Evolutionary conservation across 1,284 basidiomycete genomes (phyloP), one percentile per base, ranked within the genome.

Genomic region (Vanrija pseudolonga): DNA sequence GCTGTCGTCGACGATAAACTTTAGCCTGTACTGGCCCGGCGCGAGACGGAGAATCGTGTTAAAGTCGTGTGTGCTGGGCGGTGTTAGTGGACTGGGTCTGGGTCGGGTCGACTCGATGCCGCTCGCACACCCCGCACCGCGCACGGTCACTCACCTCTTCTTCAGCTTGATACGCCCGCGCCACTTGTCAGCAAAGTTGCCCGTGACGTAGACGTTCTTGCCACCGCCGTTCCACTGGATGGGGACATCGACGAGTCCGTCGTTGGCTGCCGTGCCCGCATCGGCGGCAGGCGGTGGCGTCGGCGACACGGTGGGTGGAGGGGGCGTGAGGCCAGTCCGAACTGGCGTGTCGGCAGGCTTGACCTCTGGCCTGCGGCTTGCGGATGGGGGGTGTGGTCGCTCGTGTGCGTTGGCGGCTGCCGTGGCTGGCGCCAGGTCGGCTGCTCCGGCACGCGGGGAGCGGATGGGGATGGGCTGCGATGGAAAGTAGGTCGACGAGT

Each of bases 11-110:
- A 98, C 91, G 63, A 98, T 84, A 80, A 98, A 98, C 62, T 94
- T 92, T 71, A 98, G 83, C 57, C 95, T 89, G 71, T 98, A 94
- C 2, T 93, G 94, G 20, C 95, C 96, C 0, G 94, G 92, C 14
- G 86, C 84, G 3, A 96, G 82, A 17, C 77, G 72, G 40, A 82
- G 69, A 32, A 79, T 68, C 0, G 72, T 71, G 56, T 71, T 68
- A 48, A 80, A 80, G 57, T 80, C 78, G 50, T 78, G 73, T n/a
- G 73, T 74, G 53, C 74, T 32, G 32, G 11, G 32, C 12, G 14
- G 32, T n/a, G 32, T 32, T 32, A 32, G 32, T 32, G 73, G 52
- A 11, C 28, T 6, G 20, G 24, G 24, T 26, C n/a, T n/a, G 24
- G 9, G 24, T 26, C 24, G 24, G 9, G 24, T 26, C 24, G 42